Evolutionary conservation across 352 stramenopile species (phyloP), one percentile per base, ranked within the genome.

Genomic region (Globisporangium parvum): DNA sequence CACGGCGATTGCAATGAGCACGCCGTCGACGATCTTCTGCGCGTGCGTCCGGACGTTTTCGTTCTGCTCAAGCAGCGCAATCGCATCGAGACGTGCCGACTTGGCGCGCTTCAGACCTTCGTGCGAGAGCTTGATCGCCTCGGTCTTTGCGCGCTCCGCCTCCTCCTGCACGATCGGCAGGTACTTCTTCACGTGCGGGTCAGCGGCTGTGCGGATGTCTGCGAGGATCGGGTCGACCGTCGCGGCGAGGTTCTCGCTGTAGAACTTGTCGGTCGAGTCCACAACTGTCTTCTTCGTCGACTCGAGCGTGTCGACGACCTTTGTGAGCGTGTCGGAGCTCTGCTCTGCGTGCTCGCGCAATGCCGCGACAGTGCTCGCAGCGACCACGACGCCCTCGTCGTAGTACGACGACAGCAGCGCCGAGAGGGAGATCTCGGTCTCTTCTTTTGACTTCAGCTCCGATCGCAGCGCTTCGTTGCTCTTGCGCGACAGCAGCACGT

Each of bases 331-430:
- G 23, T 62, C 67, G 9, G 69, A 72, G 45, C 74, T 72, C 20
- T 78, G 47, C 52, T 78, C 66, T 0, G 80, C 66, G 52, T 79
- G 77, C 37, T 83, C 59, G 20, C 73, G 73, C 31, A 82, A 57
- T 41, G 62, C 62, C 9, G 52, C 60, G 20, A 76, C 62, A 1
- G 69, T 61, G 49, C 71, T 64, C 28, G 69, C 61, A 6, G 75
- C 75, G 31, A 88, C 53, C 18, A 82, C 62, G 49, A 88, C 69
- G n/a, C 79, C 74, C 56, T 88, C 77, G 64, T 92, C 82, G 42
- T 89, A 92, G 64, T 92, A 92, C 37, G 72, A 75, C 51, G 79
- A 89, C 47, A 92, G 65, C 65, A 92, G 58, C 44, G 79, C 64
- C 1, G 76, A 72, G 53, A 92, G 69, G 14, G 75, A 71, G 44